Evolutionary conservation across 2,329 filamentous ascomycete species (phyloP).

Genomic region (Sporothrix curviconia): DNA sequence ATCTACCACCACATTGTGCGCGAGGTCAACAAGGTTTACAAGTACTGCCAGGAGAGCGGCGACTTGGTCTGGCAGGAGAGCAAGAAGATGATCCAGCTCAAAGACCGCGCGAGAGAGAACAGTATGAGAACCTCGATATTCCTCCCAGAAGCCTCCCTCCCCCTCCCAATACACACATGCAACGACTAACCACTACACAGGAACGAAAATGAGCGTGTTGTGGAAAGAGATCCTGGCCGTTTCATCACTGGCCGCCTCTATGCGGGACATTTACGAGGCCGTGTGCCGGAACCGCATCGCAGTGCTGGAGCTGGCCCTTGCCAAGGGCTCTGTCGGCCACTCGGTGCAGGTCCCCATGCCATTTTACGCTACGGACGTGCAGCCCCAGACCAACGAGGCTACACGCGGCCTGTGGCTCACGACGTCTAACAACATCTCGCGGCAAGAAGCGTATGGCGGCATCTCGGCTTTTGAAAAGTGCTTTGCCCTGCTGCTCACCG

Average conservation of each 20-base stretch:
- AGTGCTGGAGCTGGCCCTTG: slow-evolving; percentile 66
- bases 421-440: slow-evolving; percentile 69
- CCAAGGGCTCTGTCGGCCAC: slow-evolving; percentile 51
- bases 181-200: slow-evolving; percentile 24
- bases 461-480: slow-evolving; percentile 71
- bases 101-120: slow-evolving; percentile 72
- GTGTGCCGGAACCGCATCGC: slow-evolving; percentile 83
- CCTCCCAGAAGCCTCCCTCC: too few relatives aligned
- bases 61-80: slow-evolving; percentile 91
- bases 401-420: slow-evolving; percentile 76
- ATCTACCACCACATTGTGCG: slow-evolving; percentile 84
- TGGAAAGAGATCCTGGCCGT: slow-evolving; percentile 65
- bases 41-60: slow-evolving; percentile 82
- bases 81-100: slow-evolving; percentile 71
- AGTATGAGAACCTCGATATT: slow-evolving; percentile 36
- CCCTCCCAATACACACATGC: background rate
- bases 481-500: slow-evolving; percentile 77
- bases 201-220: slow-evolving; percentile 54
- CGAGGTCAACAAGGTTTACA: slow-evolving; percentile 86
- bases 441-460: slow-evolving; percentile 61
- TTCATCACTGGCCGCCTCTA: slow-evolving; percentile 75
- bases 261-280: slow-evolving; percentile 73
- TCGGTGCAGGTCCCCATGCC: slow-evolving; percentile 60
- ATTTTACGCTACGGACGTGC: slow-evolving; percentile 66
- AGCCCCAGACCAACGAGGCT: slow-evolving; percentile 57